Percentiles rank a stretch among this genome's conserved stretches.
Conservation (phyloP, 495 filamentous ascomycete genomes). For the Antarctomyces pellizariae region DNA sequence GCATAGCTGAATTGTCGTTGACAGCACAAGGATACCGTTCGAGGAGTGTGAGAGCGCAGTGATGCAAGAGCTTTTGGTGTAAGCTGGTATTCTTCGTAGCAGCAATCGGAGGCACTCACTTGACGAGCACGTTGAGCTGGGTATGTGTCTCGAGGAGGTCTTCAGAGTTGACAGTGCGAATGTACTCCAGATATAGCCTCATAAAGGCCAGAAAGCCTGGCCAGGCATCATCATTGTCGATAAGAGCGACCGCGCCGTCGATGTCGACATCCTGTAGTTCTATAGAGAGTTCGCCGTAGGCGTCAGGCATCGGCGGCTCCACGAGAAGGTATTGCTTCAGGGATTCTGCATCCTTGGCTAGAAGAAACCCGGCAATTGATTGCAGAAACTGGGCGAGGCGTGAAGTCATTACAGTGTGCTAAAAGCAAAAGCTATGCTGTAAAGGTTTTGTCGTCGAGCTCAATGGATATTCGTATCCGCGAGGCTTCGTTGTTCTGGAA, state of each 20-base stretch:
- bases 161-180: constrained; percentile 52
- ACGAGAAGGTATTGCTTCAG: constrained; percentile 35
- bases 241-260: constrained; percentile 21
- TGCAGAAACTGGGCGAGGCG: constrained; percentile 31
- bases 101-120: constrained; percentile 24
- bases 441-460: too few relatives aligned
- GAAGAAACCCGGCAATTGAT: constrained; percentile 28
- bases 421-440: too few relatives aligned
- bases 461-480: too few relatives aligned
- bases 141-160: constrained; percentile 56
- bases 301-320: constrained; percentile 37
- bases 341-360: constrained; percentile 25
- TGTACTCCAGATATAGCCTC: constrained; percentile 53
- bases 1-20: constrained; percentile 54
- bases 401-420: too few relatives aligned
- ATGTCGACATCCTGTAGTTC: constrained; percentile 38
- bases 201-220: constrained; percentile 52
- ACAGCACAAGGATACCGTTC: constrained; percentile 54
- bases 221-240: constrained; percentile 41
- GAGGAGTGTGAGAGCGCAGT: constrained; percentile 57
- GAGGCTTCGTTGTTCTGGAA: too few relatives aligned
- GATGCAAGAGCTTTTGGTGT: constrained; percentile 36
- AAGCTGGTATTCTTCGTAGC: neutral
- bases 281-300: constrained; percentile 40
- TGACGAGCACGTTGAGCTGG: constrained; percentile 42